A percentile compares a stretch with the other conserved stretches of the same genome.
These are phyloP conservation scores for Dactylis glomerata DNA, from an alignment of 176 grass and related monocot species.

Conservation along the genomic window DNA sequence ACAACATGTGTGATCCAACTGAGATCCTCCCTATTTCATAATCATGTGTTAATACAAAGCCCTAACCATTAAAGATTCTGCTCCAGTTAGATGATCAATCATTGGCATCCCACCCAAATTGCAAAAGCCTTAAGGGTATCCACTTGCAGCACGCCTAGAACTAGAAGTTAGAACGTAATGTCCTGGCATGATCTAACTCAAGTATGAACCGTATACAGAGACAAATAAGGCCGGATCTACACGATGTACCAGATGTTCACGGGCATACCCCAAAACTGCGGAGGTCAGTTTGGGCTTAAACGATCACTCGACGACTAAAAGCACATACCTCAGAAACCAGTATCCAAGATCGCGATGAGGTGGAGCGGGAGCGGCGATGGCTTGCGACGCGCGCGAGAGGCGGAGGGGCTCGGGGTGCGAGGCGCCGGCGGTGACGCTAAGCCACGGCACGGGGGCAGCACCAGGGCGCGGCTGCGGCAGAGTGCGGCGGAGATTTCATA, in stretches of 20 bases:
- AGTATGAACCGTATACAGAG: background rate
- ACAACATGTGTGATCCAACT: background rate
- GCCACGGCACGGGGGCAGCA: background rate
- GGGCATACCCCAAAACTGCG: background rate
- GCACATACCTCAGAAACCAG: background rate
- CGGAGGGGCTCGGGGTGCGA: background rate
- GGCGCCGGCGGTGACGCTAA: background rate
- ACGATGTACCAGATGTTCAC: background rate
- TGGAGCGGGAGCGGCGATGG: background rate
- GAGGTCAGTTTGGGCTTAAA: background rate
- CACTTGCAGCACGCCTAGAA: background rate
- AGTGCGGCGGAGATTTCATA: background rate
- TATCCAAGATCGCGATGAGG: slow-evolving; percentile 1
- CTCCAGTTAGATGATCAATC: background rate
- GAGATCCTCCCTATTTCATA: background rate
- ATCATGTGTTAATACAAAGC: background rate
- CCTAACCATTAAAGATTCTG: background rate
- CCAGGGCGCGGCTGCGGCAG: background rate
- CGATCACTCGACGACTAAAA: background rate
- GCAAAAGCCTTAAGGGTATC: background rate
- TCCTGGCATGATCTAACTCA: background rate
- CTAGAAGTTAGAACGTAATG: background rate
- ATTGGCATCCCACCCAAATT: background rate
- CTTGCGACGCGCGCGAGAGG: background rate
- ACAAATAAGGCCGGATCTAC: background rate